phyloP scores from a whole-genome alignment of 768 basidiomycete genomes.

The Pisolithus sp. region DNA sequence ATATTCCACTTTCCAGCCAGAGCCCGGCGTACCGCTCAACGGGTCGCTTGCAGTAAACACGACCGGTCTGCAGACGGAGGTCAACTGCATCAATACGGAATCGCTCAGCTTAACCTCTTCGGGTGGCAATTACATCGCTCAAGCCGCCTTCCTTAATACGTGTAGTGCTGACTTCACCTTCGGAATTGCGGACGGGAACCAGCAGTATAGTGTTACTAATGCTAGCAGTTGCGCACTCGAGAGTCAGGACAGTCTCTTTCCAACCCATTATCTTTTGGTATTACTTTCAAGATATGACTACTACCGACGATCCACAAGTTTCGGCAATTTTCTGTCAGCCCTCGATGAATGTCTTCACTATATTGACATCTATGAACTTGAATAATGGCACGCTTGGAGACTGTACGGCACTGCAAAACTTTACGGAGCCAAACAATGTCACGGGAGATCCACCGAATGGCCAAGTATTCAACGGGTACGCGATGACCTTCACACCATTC shows the following conservation, averaged over 20 bases:
- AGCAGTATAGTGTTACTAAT: slow-evolving; percentile 47
- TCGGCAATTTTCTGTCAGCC: slow-evolving; percentile 55
- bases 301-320: slow-evolving; percentile 32
- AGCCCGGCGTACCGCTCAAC: slow-evolving; percentile 38
- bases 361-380: slow-evolving; percentile 39
- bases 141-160: slow-evolving; percentile 41
- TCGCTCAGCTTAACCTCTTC: slow-evolving; percentile 19
- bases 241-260: slow-evolving; percentile 30
- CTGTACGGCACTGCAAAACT: slow-evolving; percentile 29
- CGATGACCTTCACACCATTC: not conserved
- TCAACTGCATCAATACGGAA: slow-evolving; percentile 42
- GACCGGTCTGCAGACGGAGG: slow-evolving; percentile 37
- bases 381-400: slow-evolving; percentile 35
- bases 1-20: slow-evolving; percentile 31
- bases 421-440: slow-evolving; percentile 42
- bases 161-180: slow-evolving; percentile 38
- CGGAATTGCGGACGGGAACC: slow-evolving; percentile 28
- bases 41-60: slow-evolving; percentile 48
- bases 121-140: slow-evolving; percentile 30
- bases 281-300: slow-evolving; percentile 30
- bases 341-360: slow-evolving; percentile 37
- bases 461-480: slow-evolving; percentile 56
- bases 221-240: slow-evolving; percentile 25
- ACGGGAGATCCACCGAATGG: slow-evolving; percentile 40
- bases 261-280: slow-evolving; percentile 69